These are phyloP conservation scores for Rhododendron kiyosumense DNA, from an alignment of 148 eudicot species.

Conservation along the genomic window DNA sequence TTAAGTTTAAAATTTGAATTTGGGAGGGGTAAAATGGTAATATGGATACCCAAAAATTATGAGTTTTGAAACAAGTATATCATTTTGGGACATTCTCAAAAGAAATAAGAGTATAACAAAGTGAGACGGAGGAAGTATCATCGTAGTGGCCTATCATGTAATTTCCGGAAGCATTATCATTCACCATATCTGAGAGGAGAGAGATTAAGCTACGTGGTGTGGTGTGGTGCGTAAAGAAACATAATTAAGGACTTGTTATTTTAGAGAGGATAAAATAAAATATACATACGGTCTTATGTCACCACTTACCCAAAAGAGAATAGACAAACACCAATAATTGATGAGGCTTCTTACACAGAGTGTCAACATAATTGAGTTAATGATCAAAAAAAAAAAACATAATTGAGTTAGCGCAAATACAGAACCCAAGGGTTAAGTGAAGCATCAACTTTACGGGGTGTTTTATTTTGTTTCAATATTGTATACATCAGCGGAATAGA, in stretches of 20 bases:
- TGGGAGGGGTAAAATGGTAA: no score
- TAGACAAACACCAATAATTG: constrained; percentile 8
- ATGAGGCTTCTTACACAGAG: background rate
- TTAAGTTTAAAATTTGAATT: no score
- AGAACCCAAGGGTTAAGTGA: background rate
- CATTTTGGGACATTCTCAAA: no score
- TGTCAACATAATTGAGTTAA: constrained; percentile 8
- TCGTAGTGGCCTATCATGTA: no score
- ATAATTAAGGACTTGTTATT: background rate
- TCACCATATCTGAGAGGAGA: background rate
- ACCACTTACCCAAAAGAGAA: background rate
- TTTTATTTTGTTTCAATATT: no score
- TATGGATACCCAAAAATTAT: no score
- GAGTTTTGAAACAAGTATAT: no score
- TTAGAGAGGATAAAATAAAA: background rate
- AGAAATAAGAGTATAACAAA: no score
- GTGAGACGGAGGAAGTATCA: no score
- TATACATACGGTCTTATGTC: background rate
- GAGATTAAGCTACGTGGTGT: background rate
- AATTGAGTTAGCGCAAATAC: background rate
- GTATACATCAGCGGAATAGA: no score
- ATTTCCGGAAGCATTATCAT: no score
- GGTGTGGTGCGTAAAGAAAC: background rate
- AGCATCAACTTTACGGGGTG: background rate
- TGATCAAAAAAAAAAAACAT: no score